These are phyloP conservation scores for Amaranthus palmeri DNA, from an alignment of 148 eudicot genomes.

Conservation along the genomic window DNA sequence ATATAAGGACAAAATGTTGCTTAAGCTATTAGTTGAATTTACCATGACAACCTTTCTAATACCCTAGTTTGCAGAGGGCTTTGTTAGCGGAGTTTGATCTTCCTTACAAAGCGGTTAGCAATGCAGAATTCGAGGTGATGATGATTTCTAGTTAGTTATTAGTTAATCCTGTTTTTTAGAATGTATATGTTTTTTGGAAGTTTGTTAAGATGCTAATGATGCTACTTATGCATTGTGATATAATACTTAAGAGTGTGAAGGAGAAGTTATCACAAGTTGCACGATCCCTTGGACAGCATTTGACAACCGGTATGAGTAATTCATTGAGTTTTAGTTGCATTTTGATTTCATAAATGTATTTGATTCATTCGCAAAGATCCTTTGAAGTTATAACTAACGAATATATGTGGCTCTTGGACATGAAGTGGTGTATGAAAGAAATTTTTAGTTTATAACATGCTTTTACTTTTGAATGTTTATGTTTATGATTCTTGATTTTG, in stretches of 20 bases:
- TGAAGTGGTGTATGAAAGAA: not conserved
- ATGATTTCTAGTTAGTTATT: not conserved
- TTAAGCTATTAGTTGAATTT: not conserved
- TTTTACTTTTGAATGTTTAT: not conserved
- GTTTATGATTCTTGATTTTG: slow-evolving; percentile 6
- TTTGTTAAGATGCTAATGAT: not conserved
- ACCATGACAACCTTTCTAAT: slow-evolving; percentile 6
- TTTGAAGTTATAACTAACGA: not conserved
- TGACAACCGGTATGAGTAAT: slow-evolving; percentile 38
- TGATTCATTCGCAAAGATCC: not conserved
- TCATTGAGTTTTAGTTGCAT: not conserved
- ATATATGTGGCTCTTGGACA: too few species aligned
- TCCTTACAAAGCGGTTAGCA: slow-evolving; percentile 64
- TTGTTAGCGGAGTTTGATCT: slow-evolving; percentile 60
- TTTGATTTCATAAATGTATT: not conserved
- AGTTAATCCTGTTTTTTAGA: not conserved
- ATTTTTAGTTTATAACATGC: not conserved
- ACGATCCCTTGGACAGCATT: slow-evolving; percentile 48
- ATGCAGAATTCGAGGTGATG: slow-evolving; percentile 66
- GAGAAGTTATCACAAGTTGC: slow-evolving; percentile 74
- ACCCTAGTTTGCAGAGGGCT: slow-evolving; percentile 43
- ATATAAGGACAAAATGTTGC: not conserved
- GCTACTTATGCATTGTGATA: slow-evolving; percentile 13
- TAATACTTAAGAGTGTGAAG: slow-evolving; percentile 47
- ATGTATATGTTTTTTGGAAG: not conserved